phyloP scores from a whole-genome alignment of 441 rosid species.

The Flueggea neowawraea region DNA sequence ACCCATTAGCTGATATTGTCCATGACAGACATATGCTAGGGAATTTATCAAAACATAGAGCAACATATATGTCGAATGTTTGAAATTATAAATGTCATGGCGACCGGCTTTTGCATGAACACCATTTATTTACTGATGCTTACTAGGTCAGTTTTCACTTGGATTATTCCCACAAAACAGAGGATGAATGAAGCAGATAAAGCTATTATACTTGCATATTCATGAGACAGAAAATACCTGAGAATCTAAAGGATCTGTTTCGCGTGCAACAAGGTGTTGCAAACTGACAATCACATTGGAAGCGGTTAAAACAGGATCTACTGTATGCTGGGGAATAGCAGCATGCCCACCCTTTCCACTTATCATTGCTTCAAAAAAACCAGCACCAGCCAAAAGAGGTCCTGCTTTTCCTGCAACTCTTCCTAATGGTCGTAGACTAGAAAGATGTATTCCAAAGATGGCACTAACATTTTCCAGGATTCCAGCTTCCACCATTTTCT shows the following conservation, averaged over 20 bases:
- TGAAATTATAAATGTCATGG: no score
- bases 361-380: conserved; percentile 50
- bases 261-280: conserved; percentile 79
- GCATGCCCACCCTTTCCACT: conserved; percentile 85
- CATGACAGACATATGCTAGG: no score
- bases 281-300: conserved; percentile 66
- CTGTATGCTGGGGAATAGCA: conserved; percentile 65
- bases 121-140: no score
- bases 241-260: conserved; percentile 76
- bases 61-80: no score
- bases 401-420: conserved; percentile 47
- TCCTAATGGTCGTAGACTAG: conserved; percentile 45
- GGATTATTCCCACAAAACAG: no score
- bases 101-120: no score
- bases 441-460: conserved; percentile 40
- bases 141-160: no score
- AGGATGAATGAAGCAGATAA: no score
- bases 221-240: conserved; percentile 40
- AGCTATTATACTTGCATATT: no score
- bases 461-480: conserved; percentile 54
- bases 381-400: conserved; percentile 15
- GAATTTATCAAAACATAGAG: no score
- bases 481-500: conserved; percentile 61
- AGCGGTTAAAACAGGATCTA: conserved; percentile 78
- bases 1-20: no score